Evolutionary conservation across 148 eudicot genomes (phyloP), one percentile per base, ranked within the genome.

Genomic region (Cornus kousa): DNA sequence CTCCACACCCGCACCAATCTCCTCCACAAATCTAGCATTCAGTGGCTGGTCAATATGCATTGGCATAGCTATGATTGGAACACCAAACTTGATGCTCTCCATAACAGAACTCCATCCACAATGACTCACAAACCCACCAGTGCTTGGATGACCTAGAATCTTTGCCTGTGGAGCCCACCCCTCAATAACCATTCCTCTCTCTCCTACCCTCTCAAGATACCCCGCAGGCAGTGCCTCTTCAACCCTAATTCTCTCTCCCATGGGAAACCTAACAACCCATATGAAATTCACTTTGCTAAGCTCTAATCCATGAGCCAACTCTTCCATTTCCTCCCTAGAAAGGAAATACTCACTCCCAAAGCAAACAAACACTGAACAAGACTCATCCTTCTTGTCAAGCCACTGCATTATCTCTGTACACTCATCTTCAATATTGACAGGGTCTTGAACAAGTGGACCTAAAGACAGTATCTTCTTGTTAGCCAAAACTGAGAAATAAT

Each of bases 281-380:
- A 80, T 35, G 73, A 80, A 80, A 66, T 80, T 80, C 0, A 68
- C 73, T 2, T 53, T 39, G 39, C 77, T n/a, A 13, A 74, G 50
- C 73, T 80, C 82, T 7, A 80, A 59, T 28, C 73, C 82, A 31
- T 67, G 68, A 24, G 82, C 82, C 68, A 80, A 23, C 39, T 80
- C 82, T 5, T n/a, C 37, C 9, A 73, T 73, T 19, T 80, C 50
- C 14, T 67, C 78, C 67, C 55, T 68, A 10, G 78, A 48, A 32
- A 80, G 59, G 20, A 40, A 80, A 19, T 74, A 46, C 73, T 80
- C 82, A 22, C 82, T 80, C 55, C 82, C 82, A 33, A 80, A 73
- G 2, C 73, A 73, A 33, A 80, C 69, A 40, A 67, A 80, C 68
- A 80, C 64, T 1, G 77, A 46, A 2, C 78, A 80, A 16, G 16